These are phyloP conservation scores for Baorangia bicolor DNA, from an alignment of 768 basidiomycete genomes.

Conservation along the genomic window DNA sequence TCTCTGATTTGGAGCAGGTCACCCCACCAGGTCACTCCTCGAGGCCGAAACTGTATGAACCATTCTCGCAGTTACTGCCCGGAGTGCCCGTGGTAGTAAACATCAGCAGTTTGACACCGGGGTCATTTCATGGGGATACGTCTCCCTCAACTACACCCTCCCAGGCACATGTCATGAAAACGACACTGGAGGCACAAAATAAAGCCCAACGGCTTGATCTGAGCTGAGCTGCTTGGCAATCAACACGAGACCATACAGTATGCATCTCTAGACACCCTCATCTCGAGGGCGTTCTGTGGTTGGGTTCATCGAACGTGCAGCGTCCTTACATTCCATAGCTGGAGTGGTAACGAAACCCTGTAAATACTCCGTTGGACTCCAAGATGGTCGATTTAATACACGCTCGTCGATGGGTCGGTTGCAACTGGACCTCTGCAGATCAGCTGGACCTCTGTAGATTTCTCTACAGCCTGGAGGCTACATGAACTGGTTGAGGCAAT, in stretches of 20 bases:
- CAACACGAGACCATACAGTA: neutral
- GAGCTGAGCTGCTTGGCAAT: conserved; percentile 18
- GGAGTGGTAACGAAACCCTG: neutral
- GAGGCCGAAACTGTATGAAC: conserved; percentile 41
- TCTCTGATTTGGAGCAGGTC: conserved; percentile 38
- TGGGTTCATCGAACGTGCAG: neutral
- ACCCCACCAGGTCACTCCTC: conserved; percentile 44
- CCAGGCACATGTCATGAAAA: conserved; percentile 15
- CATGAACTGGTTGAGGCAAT: too few relatives aligned
- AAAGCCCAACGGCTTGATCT: conserved; percentile 27
- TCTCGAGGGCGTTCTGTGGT: neutral
- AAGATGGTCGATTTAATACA: neutral
- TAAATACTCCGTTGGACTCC: neutral
- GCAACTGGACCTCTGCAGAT: neutral
- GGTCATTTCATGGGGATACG: conserved; percentile 57
- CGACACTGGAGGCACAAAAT: conserved; percentile 13
- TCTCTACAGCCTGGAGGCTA: neutral
- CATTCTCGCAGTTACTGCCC: conserved; percentile 36
- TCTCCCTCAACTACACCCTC: conserved; percentile 43
- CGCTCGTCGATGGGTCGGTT: neutral
- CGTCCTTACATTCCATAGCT: neutral
- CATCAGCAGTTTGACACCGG: conserved; percentile 49
- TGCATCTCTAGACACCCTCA: neutral
- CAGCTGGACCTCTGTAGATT: too few relatives aligned
- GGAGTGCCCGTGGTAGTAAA: conserved; percentile 27